Percentiles rank a stretch among this genome's conserved stretches.
phyloP scores from a whole-genome alignment of 1,284 basidiomycete species.

The Cryptococcus sp. region DNA sequence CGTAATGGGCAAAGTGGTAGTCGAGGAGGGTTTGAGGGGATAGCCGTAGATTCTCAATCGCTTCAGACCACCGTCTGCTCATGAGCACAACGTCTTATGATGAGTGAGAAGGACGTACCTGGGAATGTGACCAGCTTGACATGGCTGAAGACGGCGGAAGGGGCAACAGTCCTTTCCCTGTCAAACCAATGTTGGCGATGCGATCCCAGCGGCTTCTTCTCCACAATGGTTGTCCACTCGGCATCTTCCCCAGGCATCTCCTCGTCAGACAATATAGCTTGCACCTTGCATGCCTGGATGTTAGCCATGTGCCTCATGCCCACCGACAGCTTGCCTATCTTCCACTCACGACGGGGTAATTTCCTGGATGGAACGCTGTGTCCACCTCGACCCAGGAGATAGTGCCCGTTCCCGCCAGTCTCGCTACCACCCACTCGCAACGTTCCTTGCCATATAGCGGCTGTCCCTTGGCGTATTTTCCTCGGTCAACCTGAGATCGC shows the following conservation, averaged over 20 bases:
- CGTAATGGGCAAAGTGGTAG: slow-evolving; percentile 6
- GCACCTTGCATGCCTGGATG: slow-evolving; percentile 20
- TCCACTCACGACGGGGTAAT: slow-evolving; percentile 71
- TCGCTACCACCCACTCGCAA: slow-evolving; percentile 86
- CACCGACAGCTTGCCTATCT: too few relatives aligned
- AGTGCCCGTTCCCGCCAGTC: slow-evolving; percentile 66
- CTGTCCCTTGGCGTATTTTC: slow-evolving; percentile 49
- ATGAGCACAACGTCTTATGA: neutral
- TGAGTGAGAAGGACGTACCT: slow-evolving; percentile 33
- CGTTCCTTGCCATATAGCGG: slow-evolving; percentile 55
- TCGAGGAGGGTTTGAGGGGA: slow-evolving; percentile 32
- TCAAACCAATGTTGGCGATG: slow-evolving; percentile 86
- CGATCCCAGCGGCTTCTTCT: slow-evolving; percentile 75
- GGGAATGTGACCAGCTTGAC: slow-evolving; percentile 85
- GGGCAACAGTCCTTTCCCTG: slow-evolving; percentile 56
- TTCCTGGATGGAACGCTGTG: slow-evolving; percentile 92
- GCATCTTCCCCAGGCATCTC: slow-evolving; percentile 46
- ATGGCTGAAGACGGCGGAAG: slow-evolving; percentile 64
- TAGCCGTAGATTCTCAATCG: slow-evolving; percentile 76
- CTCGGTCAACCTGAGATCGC: slow-evolving; percentile 66
- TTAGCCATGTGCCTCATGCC: too few relatives aligned
- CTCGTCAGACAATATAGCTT: slow-evolving; percentile 29
- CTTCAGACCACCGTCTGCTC: slow-evolving; percentile 83
- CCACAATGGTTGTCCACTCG: slow-evolving; percentile 68
- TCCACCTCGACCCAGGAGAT: slow-evolving; percentile 82